Evolutionary conservation across 1,284 basidiomycete species (phyloP).

Genomic region (Apiotrichum gamsii): DNA sequence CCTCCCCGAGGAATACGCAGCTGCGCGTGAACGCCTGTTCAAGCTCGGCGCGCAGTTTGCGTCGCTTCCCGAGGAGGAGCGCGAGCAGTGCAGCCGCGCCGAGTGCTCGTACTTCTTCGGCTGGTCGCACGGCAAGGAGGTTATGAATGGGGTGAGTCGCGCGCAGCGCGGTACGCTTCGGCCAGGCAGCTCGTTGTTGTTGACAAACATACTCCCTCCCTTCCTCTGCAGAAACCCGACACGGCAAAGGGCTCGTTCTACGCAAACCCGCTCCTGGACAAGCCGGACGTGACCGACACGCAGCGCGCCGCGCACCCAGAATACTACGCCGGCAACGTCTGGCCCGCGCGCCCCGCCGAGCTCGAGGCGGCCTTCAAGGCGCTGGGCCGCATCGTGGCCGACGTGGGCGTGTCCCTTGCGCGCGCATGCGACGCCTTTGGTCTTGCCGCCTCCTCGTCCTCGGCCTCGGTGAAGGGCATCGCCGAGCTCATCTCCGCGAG

Average conservation of each 20-base stretch:
- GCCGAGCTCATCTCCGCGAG: conserved; percentile 39
- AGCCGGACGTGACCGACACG: conserved; percentile 55
- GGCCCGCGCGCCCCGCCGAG: conserved; percentile 64
- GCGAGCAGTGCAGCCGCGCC: conserved; percentile 59
- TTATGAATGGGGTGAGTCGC: conserved; percentile 77
- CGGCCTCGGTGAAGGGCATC: conserved; percentile 49
- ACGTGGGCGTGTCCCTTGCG: conserved; percentile 71
- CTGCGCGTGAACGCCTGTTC: conserved; percentile 63
- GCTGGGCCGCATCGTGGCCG: conserved; percentile 63
- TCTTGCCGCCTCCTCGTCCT: conserved; percentile 61
- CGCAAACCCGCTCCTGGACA: conserved; percentile 72
- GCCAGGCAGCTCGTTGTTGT: not conserved
- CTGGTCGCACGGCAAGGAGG: conserved; percentile 92
- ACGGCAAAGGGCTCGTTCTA: conserved; percentile 85
- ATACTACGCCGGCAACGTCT: conserved; percentile 46
- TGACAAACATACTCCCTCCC: too few relatives aligned
- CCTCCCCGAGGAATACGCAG: conserved; percentile 60
- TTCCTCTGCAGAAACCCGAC: conserved; percentile 50
- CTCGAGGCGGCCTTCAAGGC: conserved; percentile 82
- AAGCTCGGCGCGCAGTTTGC: conserved; percentile 68
- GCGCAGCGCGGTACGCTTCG: too few relatives aligned
- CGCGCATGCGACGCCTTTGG: conserved; percentile 78
- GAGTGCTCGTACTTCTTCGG: conserved; percentile 57
- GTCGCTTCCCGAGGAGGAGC: conserved; percentile 56
- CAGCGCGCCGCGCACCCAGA: conserved; percentile 61